Percentiles rank a stretch among this genome's conserved stretches.
Evolutionary conservation across 2,329 filamentous ascomycete species (phyloP).

Genomic region (Penicillium aurantiogriseum): DNA sequence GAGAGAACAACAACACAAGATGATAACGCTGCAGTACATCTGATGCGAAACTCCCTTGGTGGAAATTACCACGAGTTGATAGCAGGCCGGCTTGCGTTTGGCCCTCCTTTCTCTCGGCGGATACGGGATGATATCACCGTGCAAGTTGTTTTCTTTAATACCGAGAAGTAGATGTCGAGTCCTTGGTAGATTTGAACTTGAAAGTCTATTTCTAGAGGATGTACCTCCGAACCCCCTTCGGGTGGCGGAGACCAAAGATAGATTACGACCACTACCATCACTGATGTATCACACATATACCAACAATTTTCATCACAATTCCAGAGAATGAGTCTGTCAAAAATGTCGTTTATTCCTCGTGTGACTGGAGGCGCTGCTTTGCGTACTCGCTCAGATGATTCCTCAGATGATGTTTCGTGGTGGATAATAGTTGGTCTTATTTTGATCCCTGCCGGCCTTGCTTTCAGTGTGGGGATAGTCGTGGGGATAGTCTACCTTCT

Average conservation of each 20-base stretch:
- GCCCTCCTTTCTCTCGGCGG: constrained; percentile 32
- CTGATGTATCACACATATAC: neutral
- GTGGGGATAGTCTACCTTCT: neutral
- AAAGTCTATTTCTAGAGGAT: neutral
- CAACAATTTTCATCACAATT: neutral
- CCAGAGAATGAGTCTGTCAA: neutral
- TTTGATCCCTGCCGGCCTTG: accelerated
- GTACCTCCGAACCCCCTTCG: neutral
- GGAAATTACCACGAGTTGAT: constrained; percentile 43
- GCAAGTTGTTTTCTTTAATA: constrained; percentile 46
- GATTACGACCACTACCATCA: neutral
- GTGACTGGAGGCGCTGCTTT: neutral
- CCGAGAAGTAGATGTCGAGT: neutral
- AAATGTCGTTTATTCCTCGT: too few relatives aligned
- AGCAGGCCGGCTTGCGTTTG: constrained; percentile 30
- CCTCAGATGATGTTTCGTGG: neutral
- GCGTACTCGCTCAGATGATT: neutral
- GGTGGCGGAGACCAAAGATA: neutral
- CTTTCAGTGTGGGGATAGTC: neutral
- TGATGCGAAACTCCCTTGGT: constrained; percentile 54
- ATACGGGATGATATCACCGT: constrained; percentile 54
- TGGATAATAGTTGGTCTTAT: accelerated
- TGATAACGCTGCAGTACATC: constrained; percentile 53
- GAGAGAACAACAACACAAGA: constrained; percentile 53
- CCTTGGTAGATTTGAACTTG: neutral